Percentiles rank a stretch among this genome's conserved stretches.
phyloP scores from a whole-genome alignment of 1,139 yeast genomes.

The Geotrichum restrictum region DNA sequence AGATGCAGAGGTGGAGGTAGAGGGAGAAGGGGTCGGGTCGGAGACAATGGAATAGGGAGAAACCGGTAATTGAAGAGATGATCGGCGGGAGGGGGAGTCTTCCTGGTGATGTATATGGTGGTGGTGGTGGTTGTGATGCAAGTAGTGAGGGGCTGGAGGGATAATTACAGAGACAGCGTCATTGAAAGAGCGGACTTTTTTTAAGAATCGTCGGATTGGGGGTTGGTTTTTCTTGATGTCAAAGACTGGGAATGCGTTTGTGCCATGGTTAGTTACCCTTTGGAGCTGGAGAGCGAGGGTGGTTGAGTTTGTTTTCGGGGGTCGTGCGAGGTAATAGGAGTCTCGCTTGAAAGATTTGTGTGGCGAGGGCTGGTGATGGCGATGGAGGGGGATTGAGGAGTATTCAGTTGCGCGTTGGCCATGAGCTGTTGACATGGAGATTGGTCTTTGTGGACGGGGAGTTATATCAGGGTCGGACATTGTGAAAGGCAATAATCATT shows the following conservation, averaged over 20 bases:
- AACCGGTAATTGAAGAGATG: neutral
- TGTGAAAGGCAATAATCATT: too few relatives aligned
- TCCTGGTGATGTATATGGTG: neutral
- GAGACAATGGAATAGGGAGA: neutral
- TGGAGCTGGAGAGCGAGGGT: slow-evolving; percentile 12
- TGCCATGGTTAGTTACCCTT: neutral
- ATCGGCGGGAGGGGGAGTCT: neutral
- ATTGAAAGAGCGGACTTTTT: slow-evolving; percentile 13
- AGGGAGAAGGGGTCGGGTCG: neutral
- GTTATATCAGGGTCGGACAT: too few relatives aligned
- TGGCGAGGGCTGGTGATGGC: neutral
- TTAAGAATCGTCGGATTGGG: slow-evolving; percentile 2
- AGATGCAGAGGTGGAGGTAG: neutral
- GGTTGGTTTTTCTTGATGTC: slow-evolving; percentile 8
- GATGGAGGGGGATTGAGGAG: neutral
- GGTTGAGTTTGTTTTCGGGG: slow-evolving; percentile 5
- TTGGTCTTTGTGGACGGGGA: too few relatives aligned
- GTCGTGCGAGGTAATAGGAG: slow-evolving; percentile 15
- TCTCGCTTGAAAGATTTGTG: neutral
- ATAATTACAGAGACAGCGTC: neutral
- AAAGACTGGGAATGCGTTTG: neutral
- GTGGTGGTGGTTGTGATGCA: neutral
- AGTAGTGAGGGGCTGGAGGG: neutral
- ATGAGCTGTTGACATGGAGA: too few relatives aligned
- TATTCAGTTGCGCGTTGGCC: neutral